Evolutionary conservation across 2,329 filamentous ascomycete genomes (phyloP).

Genomic region (Penicillium corylophilum): DNA sequence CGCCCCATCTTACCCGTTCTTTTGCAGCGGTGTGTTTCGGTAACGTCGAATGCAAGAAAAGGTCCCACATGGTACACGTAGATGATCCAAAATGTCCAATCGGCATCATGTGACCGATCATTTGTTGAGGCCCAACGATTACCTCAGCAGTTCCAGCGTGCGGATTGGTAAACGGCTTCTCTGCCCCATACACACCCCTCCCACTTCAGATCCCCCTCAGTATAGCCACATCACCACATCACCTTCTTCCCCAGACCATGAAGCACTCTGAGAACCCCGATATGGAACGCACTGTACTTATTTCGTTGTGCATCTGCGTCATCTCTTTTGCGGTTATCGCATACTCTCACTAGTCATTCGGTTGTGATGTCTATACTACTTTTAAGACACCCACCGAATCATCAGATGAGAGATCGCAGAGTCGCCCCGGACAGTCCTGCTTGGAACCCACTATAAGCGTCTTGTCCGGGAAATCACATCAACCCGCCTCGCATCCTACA

Average conservation of each 20-base stretch:
- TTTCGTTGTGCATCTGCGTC: constrained; percentile 38
- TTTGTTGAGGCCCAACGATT: constrained; percentile 17
- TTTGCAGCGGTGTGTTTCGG: constrained; percentile 1
- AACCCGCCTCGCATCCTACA: not conserved
- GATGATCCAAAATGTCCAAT: not conserved
- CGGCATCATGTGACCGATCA: not conserved
- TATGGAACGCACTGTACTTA: constrained; percentile 37
- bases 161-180: not conserved
- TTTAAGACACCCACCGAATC: not conserved
- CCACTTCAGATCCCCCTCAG: not conserved
- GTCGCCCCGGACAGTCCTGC: not conserved
- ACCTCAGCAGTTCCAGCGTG: not conserved
- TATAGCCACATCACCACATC: not conserved
- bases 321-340: constrained; percentile 40
- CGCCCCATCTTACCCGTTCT: not conserved
- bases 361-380: not conserved
- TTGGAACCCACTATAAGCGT: not conserved
- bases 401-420: not conserved
- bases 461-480: not conserved
- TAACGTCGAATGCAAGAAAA: not conserved
- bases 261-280: constrained; percentile 20
- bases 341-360: constrained; percentile 30
- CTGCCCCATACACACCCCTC: constrained; percentile 4
- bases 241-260: constrained; percentile 2
- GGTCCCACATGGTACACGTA: constrained; percentile 3